phyloP scores from a whole-genome alignment of 2,329 filamentous ascomycete genomes.

The Scedosporium apiospermum region DNA sequence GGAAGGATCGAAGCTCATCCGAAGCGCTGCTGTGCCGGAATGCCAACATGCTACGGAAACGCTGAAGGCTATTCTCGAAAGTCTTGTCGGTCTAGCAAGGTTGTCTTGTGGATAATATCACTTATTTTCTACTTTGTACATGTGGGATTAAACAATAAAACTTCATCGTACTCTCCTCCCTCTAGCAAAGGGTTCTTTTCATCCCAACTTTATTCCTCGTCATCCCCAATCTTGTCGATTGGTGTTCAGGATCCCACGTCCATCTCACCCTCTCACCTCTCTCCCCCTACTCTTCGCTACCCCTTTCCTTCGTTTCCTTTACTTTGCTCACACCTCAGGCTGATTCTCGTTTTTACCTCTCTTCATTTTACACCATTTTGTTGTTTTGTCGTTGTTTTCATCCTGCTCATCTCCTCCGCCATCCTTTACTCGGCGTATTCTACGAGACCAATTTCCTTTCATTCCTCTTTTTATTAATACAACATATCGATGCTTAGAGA shows the following conservation, averaged over 20 bases:
- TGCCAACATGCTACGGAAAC: not conserved
- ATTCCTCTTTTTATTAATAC: too few relatives aligned
- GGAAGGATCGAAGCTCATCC: slow-evolving; percentile 1
- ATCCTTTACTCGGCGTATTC: not conserved
- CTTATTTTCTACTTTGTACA: not conserved
- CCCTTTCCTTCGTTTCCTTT: too few relatives aligned
- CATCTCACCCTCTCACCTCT: too few relatives aligned
- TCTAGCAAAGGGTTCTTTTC: not conserved
- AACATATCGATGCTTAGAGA: not conserved
- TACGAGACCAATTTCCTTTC: too few relatives aligned
- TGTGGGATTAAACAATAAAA: not conserved
- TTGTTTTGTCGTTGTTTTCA: not conserved
- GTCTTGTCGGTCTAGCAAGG: not conserved
- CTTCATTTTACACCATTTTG: not conserved
- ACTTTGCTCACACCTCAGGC: too few relatives aligned
- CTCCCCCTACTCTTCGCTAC: too few relatives aligned
- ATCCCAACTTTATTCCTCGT: not conserved
- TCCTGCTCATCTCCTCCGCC: not conserved
- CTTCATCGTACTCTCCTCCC: not conserved
- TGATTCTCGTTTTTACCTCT: not conserved
- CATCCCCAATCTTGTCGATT: too few relatives aligned
- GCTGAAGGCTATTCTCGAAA: not conserved
- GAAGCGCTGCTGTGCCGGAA: not conserved
- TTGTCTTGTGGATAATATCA: not conserved
- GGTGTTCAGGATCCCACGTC: too few relatives aligned